Conservation (phyloP, 2,329 filamentous ascomycete species). For the Cladosporium sp. region DNA sequence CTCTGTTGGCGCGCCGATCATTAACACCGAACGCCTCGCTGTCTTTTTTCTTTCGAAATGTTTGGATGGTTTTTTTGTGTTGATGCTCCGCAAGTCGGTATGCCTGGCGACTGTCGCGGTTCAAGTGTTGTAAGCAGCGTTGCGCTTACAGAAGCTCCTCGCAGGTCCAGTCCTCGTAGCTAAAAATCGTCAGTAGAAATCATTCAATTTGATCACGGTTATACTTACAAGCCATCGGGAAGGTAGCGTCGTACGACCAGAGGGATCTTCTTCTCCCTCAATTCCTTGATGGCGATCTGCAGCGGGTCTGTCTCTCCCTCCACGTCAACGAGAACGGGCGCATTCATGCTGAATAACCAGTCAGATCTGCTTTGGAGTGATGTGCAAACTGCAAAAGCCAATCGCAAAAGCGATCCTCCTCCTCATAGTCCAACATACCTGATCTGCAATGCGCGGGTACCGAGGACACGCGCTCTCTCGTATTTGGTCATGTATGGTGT, state of each 20-base stretch:
- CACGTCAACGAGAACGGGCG: slow-evolving; percentile 91
- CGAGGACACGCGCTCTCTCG: slow-evolving; percentile 88
- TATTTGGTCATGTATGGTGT: slow-evolving; percentile 99
- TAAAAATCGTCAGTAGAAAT: slow-evolving; percentile 38
- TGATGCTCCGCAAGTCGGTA: neutral
- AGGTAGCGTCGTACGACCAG: slow-evolving; percentile 93
- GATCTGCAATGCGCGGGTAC: slow-evolving; percentile 91
- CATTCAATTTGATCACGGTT: neutral
- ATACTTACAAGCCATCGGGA: slow-evolving; percentile 87
- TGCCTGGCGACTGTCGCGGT: neutral
- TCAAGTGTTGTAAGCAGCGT: neutral
- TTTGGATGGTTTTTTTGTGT: slow-evolving; percentile 1
- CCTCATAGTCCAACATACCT: slow-evolving; percentile 61
- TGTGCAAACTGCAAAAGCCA: neutral
- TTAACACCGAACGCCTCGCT: slow-evolving; percentile 27
- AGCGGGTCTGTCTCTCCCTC: slow-evolving; percentile 97
- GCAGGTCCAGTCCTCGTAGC: slow-evolving; percentile 99
- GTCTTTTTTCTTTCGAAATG: slow-evolving; percentile 9
- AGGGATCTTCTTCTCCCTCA: slow-evolving; percentile 98
- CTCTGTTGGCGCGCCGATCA: slow-evolving; percentile 15
- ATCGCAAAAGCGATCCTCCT: neutral
- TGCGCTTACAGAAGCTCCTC: slow-evolving; percentile 77
- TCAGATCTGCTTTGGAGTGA: neutral
- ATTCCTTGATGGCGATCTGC: slow-evolving; percentile 95
- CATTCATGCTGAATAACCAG: slow-evolving; percentile 76